Base-by-base conservation (phyloP, 2,329 filamentous ascomycete species). In the Conoideocrella luteorostrata region DNA sequence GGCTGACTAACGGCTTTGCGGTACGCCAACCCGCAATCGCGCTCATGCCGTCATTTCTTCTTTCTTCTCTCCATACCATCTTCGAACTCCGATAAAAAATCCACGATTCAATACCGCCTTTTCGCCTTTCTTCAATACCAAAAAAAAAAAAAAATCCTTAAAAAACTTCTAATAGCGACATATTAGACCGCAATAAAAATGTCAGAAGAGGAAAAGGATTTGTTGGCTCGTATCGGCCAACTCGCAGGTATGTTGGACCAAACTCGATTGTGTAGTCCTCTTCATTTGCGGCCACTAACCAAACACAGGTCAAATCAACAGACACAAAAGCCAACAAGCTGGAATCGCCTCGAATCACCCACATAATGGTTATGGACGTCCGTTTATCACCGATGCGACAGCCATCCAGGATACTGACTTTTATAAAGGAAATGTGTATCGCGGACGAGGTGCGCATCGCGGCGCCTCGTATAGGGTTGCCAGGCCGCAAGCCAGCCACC, bases 271-370 rank as follows among this genome's bases (percentile, higher is more conserved):
- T 10, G 24, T 10, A 26, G 22, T 35, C 21, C 13, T 28, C n/a
- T n/a, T n/a, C n/a, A n/a, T n/a, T 43, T 33, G 21, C 26, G 21
- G 44, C 44, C 37, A 56, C 50, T 65, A 42, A 59, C 47, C 50
- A 49, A 32, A 30, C 9, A 51, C 20, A 88, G 85, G 84, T 52
- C 83, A 86, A 64, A 91, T 93, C 59, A 89, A 89, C 60, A 79
- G 82, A 41, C 82, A 86, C 67, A 89, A 86, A 62, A 86, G 77
- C 50, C 76, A 82, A 50, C 73, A 77, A 51, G 60, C 69, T 26
- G 69, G 68, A 32, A 46, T 64, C 23, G 40, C 54, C n/a, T 43
- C 54, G 36, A 50, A 41, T 21, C 56, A 55, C 28, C 56, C 59
- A 26, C 54, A 56, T 11, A 49, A 52, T 44, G 52, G 61, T 22